phyloP scores from a whole-genome alignment of 1,284 basidiomycete species.

The Ceratobasidium sp. region DNA sequence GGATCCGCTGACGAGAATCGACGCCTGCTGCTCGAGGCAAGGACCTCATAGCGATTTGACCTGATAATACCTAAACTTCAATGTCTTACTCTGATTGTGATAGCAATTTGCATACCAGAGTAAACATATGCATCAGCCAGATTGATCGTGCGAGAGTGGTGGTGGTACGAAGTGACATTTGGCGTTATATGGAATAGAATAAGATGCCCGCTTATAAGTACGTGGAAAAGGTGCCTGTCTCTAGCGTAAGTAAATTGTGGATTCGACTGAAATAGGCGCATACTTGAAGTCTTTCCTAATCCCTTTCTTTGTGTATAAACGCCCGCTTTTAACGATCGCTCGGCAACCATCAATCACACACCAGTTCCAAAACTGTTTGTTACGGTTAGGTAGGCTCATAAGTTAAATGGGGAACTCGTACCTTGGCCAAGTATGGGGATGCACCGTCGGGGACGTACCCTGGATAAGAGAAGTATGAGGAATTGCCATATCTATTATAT shows the following conservation, averaged over 20 bases:
- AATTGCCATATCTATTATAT: no score
- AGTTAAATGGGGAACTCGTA: not conserved
- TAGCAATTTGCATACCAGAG: slow-evolving; percentile 54
- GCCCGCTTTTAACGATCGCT: slow-evolving; percentile 72
- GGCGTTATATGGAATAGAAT: slow-evolving; percentile 66
- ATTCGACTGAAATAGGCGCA: slow-evolving; percentile 46
- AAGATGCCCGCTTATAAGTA: slow-evolving; percentile 70
- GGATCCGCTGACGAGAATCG: slow-evolving; percentile 59
- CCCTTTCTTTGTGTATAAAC: slow-evolving; percentile 71
- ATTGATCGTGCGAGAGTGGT: slow-evolving; percentile 58
- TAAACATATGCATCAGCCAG: slow-evolving; percentile 77
- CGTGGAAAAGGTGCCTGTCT: slow-evolving; percentile 60
- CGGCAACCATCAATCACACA: slow-evolving; percentile 78
- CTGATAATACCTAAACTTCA: not conserved
- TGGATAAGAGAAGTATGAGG: not conserved
- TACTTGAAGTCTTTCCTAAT: slow-evolving; percentile 74
- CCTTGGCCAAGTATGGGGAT: slow-evolving; percentile 42
- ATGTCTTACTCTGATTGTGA: not conserved
- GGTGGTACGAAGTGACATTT: slow-evolving; percentile 57
- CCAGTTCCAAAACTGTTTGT: slow-evolving; percentile 78
- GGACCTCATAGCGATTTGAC: slow-evolving; percentile 60
- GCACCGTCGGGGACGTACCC: slow-evolving; percentile 41
- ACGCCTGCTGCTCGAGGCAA: slow-evolving; percentile 63
- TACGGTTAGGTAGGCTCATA: slow-evolving; percentile 56
- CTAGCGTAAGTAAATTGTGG: not conserved